Evolutionary conservation across 176 grass and related monocot genomes (phyloP).

Genomic region (sorghum (Sorghum bicolor)): DNA sequence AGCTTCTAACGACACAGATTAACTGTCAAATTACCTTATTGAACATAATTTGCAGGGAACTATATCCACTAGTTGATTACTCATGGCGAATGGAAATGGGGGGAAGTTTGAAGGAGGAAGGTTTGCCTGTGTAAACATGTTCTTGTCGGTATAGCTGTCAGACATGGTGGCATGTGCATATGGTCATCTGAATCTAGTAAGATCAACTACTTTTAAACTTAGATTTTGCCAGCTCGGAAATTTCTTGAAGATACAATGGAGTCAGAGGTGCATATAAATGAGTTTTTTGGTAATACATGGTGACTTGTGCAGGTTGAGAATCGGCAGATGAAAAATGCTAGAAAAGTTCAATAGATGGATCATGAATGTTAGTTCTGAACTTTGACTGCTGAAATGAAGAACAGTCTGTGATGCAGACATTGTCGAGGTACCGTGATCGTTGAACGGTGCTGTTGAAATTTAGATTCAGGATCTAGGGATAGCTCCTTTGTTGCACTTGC

Average conservation of each 20-base stretch:
- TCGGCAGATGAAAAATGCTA: not conserved
- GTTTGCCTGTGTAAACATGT: constrained; percentile 39
- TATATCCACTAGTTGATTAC: constrained; percentile 69
- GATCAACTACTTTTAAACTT: not conserved
- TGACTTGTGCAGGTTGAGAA: not conserved
- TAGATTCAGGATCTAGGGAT: not conserved
- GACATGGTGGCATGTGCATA: not conserved
- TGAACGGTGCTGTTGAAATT: not conserved
- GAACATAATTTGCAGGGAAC: constrained; percentile 51
- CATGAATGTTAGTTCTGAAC: not conserved
- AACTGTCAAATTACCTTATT: constrained; percentile 8
- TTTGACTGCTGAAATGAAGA: not conserved
- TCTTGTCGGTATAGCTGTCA: not conserved
- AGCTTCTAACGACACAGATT: not conserved
- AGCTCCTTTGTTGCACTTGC: not conserved
- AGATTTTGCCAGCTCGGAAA: not conserved
- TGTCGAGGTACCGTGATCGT: not conserved
- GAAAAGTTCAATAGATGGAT: not conserved
- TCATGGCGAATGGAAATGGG: constrained; percentile 91
- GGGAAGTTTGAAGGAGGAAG: constrained; percentile 66
- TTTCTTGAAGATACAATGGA: not conserved
- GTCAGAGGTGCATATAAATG: not conserved
- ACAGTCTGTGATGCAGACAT: not conserved
- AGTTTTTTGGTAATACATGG: not conserved
- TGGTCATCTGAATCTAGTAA: not conserved